These are phyloP conservation scores for Candida gigantensis DNA, from an alignment of 1,139 yeast species.

Conservation along the genomic window DNA sequence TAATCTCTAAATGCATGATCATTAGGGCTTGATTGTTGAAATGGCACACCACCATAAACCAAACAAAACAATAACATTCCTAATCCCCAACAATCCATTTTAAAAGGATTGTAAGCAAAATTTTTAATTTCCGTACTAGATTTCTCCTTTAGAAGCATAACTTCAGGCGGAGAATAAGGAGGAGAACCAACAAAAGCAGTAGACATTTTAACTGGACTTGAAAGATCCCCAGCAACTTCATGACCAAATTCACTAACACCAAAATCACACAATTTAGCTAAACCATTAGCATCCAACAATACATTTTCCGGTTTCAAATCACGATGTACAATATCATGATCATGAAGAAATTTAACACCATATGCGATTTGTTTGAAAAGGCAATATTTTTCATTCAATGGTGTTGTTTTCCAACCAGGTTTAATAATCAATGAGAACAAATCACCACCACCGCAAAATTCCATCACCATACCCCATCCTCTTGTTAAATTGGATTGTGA, in stretches of 20 bases:
- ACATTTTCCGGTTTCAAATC: constrained; percentile 71
- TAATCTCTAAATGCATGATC: constrained; percentile 64
- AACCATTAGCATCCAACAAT: constrained; percentile 54
- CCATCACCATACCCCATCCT: constrained; percentile 79
- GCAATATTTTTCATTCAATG: constrained; percentile 55
- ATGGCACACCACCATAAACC: constrained; percentile 62
- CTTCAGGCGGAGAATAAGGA: constrained; percentile 81
- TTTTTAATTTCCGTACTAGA: constrained; percentile 37
- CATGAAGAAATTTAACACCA: constrained; percentile 57
- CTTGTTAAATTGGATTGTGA: constrained; percentile 54
- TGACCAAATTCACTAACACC: constrained; percentile 73
- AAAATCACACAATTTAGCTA: constrained; percentile 72
- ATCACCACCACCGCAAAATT: constrained; percentile 60
- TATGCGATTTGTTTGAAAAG: constrained; percentile 59
- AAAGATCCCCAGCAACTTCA: constrained; percentile 53
- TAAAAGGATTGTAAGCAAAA: constrained; percentile 62
- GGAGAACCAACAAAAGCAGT: constrained; percentile 71
- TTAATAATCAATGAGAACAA: constrained; percentile 45
- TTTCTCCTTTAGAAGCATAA: constrained; percentile 52
- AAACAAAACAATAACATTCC: constrained; percentile 67
- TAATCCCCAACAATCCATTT: constrained; percentile 72
- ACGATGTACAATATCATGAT: constrained; percentile 58
- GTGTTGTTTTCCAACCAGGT: constrained; percentile 50
- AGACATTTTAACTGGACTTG: constrained; percentile 46
- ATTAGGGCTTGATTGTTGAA: constrained; percentile 48